Conservation (phyloP, 305 asterid genomes). For the Caryopteris hybrid region DNA sequence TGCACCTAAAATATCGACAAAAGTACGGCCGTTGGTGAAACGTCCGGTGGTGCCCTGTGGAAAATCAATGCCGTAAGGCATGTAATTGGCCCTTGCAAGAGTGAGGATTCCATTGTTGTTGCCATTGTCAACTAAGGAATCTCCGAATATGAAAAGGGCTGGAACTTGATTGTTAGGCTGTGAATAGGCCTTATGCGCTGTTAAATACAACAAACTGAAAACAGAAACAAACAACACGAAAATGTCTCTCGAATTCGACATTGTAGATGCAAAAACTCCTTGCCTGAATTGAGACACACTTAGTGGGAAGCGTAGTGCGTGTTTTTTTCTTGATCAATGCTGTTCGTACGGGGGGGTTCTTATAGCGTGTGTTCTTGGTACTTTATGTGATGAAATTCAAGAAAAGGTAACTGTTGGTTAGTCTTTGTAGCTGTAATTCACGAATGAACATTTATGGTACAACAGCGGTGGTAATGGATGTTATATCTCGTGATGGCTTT, state of each 20-base stretch:
- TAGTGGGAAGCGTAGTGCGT: too few relatives aligned
- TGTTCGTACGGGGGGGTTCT: background rate
- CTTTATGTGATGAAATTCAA: conserved; percentile 19
- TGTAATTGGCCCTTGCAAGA: conserved; percentile 75
- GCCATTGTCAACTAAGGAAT: conserved; percentile 90
- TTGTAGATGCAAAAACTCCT: background rate
- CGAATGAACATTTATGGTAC: conserved; percentile 4
- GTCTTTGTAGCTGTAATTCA: conserved; percentile 29
- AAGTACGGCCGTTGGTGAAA: conserved; percentile 85
- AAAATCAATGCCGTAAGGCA: conserved; percentile 78
- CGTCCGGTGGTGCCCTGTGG: conserved; percentile 79
- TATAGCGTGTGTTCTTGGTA: conserved; percentile 11
- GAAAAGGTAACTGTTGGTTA: background rate
- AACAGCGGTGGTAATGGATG: conserved; percentile 28
- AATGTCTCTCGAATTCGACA: conserved; percentile 13
- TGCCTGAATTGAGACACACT: background rate
- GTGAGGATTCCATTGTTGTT: conserved; percentile 70
- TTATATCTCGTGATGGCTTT: conserved; percentile 27
- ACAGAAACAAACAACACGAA: conserved; percentile 18
- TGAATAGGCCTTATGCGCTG: conserved; percentile 31
- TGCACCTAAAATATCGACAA: conserved; percentile 64
- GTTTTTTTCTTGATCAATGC: background rate
- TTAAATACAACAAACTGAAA: conserved; percentile 19
- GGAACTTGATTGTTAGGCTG: conserved; percentile 52
- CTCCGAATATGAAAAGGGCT: conserved; percentile 75